Conservation (phyloP, 2,329 filamentous ascomycete species). For the Microcera coccophila region DNA sequence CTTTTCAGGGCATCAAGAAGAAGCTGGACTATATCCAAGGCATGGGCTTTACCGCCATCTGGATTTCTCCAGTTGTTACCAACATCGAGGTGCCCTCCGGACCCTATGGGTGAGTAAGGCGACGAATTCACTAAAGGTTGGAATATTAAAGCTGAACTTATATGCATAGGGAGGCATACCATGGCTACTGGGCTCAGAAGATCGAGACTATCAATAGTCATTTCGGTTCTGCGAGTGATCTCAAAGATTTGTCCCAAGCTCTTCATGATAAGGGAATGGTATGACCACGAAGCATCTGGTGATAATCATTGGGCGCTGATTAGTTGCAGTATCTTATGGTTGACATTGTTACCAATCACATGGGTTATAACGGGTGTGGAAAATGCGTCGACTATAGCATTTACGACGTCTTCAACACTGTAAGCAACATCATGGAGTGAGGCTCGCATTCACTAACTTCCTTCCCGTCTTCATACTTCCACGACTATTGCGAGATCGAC, state of each 20-base stretch:
- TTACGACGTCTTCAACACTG: conserved; percentile 10
- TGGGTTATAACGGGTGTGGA: conserved; percentile 14
- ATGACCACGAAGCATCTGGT: not conserved
- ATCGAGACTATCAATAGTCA: conserved; percentile 11
- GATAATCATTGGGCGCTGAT: not conserved
- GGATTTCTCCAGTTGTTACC: conserved; percentile 15
- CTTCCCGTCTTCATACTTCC: conserved; percentile 11
- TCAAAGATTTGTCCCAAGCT: conserved; percentile 12
- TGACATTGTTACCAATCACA: conserved; percentile 15
- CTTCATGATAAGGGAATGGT: conserved; percentile 14
- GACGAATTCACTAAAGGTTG: not conserved
- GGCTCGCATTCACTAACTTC: not conserved
- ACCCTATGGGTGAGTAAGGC: conserved; percentile 8
- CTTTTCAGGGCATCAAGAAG: conserved; percentile 10
- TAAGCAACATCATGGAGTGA: not conserved
- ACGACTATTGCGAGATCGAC: conserved; percentile 14
- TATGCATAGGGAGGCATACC: conserved; percentile 13
- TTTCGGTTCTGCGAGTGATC: conserved; percentile 11
- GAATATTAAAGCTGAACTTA: not conserved
- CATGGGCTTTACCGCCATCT: conserved; percentile 15
- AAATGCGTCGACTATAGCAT: conserved; percentile 12
- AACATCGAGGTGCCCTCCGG: conserved; percentile 10
- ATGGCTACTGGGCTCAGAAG: conserved; percentile 16
- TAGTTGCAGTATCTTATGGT: conserved; percentile 11
- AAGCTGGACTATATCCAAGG: conserved; percentile 16